Evolutionary conservation across 805 yeast species (phyloP), one percentile per base, ranked within the genome.

Genomic region (Ogataea naganishii): DNA sequence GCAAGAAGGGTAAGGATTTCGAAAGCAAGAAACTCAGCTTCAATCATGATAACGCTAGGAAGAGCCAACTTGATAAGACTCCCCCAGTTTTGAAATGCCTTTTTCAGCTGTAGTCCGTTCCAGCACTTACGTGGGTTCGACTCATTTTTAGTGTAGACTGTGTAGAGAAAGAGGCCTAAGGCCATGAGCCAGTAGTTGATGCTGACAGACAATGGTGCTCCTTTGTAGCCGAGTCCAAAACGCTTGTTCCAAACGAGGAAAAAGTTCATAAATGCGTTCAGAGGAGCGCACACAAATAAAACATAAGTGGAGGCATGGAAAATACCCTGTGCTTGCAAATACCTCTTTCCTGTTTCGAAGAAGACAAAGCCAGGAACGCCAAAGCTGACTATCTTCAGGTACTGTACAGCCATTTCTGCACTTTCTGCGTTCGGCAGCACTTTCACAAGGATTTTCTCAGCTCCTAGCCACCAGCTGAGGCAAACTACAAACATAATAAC

Each of bases 141-240:
- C 22, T 64, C 66, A 7, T 62, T 54, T 14, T 69, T 60, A 6
- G 74, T 59, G 31, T 60, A 56, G 21, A 57, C 53, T 1, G 70
- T 60, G 24, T 61, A 56, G 13, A 56, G 35, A 4, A 58, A 41
- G 22, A 72, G 49, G 14, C 69, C 65, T 13, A 60, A 18, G 4
- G 72, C 70, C 78, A 72, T 71, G 11, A 66, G 37, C 72, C 75
- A 69, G 42, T 70, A 70, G 38, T 71, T 71, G 27, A 70, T 66
- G 8, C 69, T 67, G 12, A 71, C 75, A 3, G 77, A 70, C n/a
- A 70, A 49, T 5, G 79, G 78, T 2, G 77, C 76, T 5, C 79
- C 79, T 29, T 65, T 45, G 43, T 69, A 72, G 1, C 79, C 79
- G 35, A 72, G 34, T 1, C 77, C 76, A 19, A 66, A 37, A 5